Base-by-base conservation (phyloP, 2,329 filamentous ascomycete genomes). In the Apiospora pterosperma region DNA sequence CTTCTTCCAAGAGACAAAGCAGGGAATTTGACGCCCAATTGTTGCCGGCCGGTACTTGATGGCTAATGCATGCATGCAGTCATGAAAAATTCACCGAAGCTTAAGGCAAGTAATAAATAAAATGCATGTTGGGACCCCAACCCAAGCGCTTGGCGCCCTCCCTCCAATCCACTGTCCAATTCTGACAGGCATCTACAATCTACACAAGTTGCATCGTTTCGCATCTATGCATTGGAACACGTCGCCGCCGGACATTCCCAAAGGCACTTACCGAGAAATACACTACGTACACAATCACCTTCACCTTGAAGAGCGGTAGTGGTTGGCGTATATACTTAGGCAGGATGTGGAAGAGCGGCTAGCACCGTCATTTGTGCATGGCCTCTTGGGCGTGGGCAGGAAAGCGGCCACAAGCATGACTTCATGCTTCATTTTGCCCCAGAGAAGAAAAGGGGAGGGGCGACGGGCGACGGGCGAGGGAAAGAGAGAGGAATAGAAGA, bases 381-480 rank as follows among this genome's bases (percentile, higher is more conserved):
- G 4, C 6, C 41, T 28, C n/a, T 19, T 25, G 11, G 36, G 28
- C 8, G 36, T 16, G 21, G 28, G 12, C 41, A 62, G 14, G 52
- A 21, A 36, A 34, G 36, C 55, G 19, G 38, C 19, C 3, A 7
- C 48, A 34, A 62, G 63, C 44, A 62, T 65, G 63, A 36, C 63
- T 62, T 62, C 60, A 65, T 65, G 62, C 60, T 44, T 48, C 23
- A 21, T 42, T 42, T 11, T 23, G 36, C 11, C 10, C 7, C 8
- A 16, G 11, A 4, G 8, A 25, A 59, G 31, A 34, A 62, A 16
- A 16, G 38, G 25, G 39, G 44, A 39, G 21, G 16, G 23, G 42
- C 23, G 14, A 31, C n/a, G n/a, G n/a, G n/a, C n/a, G n/a, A 19
- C 28, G n/a, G 38, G 38, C 38, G 16, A 12, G 28, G 61, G 39